A percentile compares a stretch with the other conserved stretches of the same genome.
Conservation (phyloP, 192 early-diverging fungal species). For the Rhizophagus prolifer region DNA sequence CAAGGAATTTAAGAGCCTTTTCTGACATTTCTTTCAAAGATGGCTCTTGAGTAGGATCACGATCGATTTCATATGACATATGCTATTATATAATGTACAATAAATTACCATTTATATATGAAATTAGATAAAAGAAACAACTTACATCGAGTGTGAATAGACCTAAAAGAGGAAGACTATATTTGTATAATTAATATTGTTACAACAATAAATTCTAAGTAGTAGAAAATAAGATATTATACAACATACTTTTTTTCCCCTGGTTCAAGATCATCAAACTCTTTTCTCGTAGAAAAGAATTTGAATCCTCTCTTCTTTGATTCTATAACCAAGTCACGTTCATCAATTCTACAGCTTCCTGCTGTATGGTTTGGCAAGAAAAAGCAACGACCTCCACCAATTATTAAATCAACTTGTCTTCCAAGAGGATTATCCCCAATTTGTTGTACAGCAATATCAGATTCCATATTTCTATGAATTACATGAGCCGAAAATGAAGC, state of each 20-base stretch:
- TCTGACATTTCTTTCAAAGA: slow-evolving; percentile 80
- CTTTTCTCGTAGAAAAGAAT: slow-evolving; percentile 48
- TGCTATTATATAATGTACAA: slow-evolving; percentile 47
- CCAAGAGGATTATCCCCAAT: slow-evolving; percentile 89
- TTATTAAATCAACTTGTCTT: slow-evolving; percentile 79
- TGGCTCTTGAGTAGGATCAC: slow-evolving; percentile 64
- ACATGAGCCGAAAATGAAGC: slow-evolving; percentile 84
- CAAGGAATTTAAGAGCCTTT: slow-evolving; percentile 80
- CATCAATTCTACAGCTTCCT: slow-evolving; percentile 77
- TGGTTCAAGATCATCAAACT: slow-evolving; percentile 62
- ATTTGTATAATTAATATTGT: background rate
- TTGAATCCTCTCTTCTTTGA: slow-evolving; percentile 62
- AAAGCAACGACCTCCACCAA: slow-evolving; percentile 90
- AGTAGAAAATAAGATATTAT: background rate
- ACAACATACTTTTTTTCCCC: slow-evolving; percentile 1
- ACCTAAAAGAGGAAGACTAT: slow-evolving; percentile 67
- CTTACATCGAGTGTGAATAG: slow-evolving; percentile 71
- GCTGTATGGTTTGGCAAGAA: slow-evolving; percentile 71
- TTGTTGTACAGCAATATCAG: slow-evolving; percentile 86
- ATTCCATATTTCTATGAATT: slow-evolving; percentile 72
- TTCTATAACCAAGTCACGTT: slow-evolving; percentile 63
- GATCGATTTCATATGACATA: slow-evolving; percentile 94
- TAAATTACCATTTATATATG: background rate
- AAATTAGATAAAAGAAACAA: background rate
- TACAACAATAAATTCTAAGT: slow-evolving; percentile 16